phyloP scores from a whole-genome alignment of 1,284 basidiomycete genomes.

The Trichosporon faecale region DNA sequence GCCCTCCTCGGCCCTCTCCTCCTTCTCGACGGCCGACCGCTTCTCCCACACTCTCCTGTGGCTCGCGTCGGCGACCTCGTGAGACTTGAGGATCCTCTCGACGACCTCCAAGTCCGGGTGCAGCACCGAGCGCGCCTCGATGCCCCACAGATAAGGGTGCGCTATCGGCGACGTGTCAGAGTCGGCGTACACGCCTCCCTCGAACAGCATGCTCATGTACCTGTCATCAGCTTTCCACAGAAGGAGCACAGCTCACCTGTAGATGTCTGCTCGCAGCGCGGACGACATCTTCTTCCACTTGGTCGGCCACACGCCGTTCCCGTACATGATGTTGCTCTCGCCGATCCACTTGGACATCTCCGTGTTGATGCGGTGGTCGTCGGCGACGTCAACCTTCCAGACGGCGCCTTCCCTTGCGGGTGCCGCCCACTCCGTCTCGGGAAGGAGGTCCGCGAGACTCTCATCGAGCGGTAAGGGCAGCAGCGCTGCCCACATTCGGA shows the following conservation, averaged over 20 bases:
- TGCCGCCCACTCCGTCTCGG: constrained; percentile 22
- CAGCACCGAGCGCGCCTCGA: constrained; percentile 26
- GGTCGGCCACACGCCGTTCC: constrained; percentile 14
- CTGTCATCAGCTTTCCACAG: constrained; percentile 21
- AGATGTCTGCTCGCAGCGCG: constrained; percentile 36
- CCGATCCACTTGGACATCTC: constrained; percentile 34
- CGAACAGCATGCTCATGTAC: constrained; percentile 37
- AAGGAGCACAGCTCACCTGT: constrained; percentile 25
- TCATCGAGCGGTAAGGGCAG: constrained; percentile 21
- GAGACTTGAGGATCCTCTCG: constrained; percentile 14
- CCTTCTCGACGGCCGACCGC: background rate
- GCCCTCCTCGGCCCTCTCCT: background rate
- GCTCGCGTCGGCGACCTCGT: constrained; percentile 19
- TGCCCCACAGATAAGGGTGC: constrained; percentile 40
- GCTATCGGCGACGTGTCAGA: constrained; percentile 42
- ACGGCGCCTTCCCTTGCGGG: constrained; percentile 20
- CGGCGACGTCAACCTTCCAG: constrained; percentile 31
- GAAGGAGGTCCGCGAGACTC: constrained; percentile 11
- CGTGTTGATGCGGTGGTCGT: constrained; percentile 30
- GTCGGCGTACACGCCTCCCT: constrained; percentile 43
- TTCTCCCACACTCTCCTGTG: constrained; percentile 22
- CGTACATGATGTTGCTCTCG: constrained; percentile 19
- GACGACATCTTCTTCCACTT: constrained; percentile 34
- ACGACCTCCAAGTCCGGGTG: constrained; percentile 30
- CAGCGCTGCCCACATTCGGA: constrained; percentile 33